Base-by-base conservation (phyloP, 2,329 filamentous ascomycete species). In the Verticillium nubilum region DNA sequence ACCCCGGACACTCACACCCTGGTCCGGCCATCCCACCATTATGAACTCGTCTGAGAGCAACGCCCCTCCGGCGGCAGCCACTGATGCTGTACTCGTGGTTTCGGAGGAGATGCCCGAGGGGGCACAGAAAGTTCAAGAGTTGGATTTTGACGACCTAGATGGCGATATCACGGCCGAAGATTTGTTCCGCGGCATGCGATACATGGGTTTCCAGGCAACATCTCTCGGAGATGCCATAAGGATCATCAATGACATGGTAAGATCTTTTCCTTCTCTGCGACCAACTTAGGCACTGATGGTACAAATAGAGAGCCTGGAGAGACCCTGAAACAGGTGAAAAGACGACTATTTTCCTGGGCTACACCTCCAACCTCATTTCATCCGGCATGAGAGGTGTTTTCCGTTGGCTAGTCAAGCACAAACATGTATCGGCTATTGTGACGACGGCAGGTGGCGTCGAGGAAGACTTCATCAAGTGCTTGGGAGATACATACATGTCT, bases 381-480 rank as follows among this genome's bases (percentile, higher is more conserved):
- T 99, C 94, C 3, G 95, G 95, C 9, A 84, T 99, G 29, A 86
- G 95, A 58, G 93, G 96, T 65, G 93, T 93, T 35, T 80, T 99
- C 65, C 90, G 95, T 59, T 99, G 92, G 78, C 85, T 99, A 1
- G 93, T 96, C 52, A 85, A 98, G 77, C 92, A 99, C 77, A 88
- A 87, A 63, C 93, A 98, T 72, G 87, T 99, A 63, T 95, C 92
- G 1, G 90, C 89, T 65, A 91, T 99, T 68, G 95, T 99, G 62
- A 97, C 95, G 26, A 97, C 95, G 0, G 95, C 95, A 0, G 95
- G 95, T 52, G 95, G 95, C 56, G 86, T 99, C 57, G 95, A 99
- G 74, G 95, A 99, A 73, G 95, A 99, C 74, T 87, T 99, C 60
- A 99, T 99, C 82, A 99, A 99, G 78, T 99, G 95, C 68, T 86